phyloP scores from a whole-genome alignment of 306 rosid genomes.

The Malus fusca region DNA sequence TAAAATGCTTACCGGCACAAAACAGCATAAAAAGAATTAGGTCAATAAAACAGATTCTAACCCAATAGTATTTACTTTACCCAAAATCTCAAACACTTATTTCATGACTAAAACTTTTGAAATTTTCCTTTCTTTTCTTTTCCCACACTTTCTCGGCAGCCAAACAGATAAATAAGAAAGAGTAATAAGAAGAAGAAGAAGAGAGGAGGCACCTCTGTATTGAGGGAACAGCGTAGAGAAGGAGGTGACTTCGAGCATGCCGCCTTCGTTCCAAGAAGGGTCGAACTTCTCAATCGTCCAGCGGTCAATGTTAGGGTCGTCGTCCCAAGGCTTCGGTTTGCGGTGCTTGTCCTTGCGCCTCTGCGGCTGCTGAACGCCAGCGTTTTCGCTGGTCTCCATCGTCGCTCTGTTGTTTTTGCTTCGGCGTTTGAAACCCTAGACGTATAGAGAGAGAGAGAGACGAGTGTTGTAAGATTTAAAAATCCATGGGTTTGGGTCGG shows the following conservation, averaged over 20 bases:
- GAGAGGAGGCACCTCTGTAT: conserved; percentile 34
- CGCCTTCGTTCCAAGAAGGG: conserved; percentile 81
- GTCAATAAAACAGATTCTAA: neutral
- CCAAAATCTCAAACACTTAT: neutral
- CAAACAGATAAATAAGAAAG: neutral
- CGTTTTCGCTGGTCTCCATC: conserved; percentile 8
- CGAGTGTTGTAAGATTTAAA: neutral
- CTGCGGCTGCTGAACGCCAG: conserved; percentile 7
- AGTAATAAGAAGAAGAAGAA: neutral
- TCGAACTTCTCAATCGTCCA: conserved; percentile 79
- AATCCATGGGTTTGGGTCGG: neutral
- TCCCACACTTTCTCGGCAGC: conserved; percentile 2
- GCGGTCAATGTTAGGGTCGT: conserved; percentile 76
- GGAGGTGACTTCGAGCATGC: conserved; percentile 79
- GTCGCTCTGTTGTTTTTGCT: neutral
- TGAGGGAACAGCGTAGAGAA: conserved; percentile 90
- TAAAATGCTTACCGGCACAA: neutral
- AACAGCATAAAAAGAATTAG: neutral
- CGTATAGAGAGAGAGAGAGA: no score
- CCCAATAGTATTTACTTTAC: neutral
- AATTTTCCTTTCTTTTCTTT: neutral
- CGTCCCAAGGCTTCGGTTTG: conserved; percentile 98
- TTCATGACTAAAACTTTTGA: neutral
- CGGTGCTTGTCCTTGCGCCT: conserved; percentile 78
- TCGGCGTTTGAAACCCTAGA: neutral